Conservation (phyloP, 768 basidiomycete genomes). For the Steccherinum ochraceum region DNA sequence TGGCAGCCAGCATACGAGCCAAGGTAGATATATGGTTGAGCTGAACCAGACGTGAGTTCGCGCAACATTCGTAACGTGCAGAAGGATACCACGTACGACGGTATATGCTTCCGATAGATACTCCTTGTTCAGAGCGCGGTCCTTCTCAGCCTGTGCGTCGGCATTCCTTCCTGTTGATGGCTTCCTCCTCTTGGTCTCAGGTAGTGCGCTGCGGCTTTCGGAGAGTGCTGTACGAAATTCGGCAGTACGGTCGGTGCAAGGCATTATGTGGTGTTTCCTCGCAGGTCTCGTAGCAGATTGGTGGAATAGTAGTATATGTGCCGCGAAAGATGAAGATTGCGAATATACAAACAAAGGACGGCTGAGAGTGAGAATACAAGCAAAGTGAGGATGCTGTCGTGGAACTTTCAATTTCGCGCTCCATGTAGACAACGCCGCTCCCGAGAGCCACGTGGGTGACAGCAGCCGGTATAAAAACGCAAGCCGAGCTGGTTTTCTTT, state of each 20-base stretch:
- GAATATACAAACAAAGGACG: conserved; percentile 4
- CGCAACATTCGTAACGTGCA: conserved; percentile 1
- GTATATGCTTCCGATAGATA: conserved; percentile 73
- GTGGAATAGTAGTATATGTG: background rate
- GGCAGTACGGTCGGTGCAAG: conserved; percentile 50
- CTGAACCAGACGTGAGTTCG: conserved; percentile 29
- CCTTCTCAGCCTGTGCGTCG: conserved; percentile 32
- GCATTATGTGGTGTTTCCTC: conserved; percentile 43
- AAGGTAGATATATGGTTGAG: conserved; percentile 68
- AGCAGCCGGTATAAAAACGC: conserved; percentile 18
- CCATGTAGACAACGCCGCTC: conserved; percentile 8
- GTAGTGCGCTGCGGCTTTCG: conserved; percentile 35
- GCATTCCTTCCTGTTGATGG: conserved; percentile 23
- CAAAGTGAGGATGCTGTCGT: no score
- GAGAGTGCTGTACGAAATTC: conserved; percentile 52
- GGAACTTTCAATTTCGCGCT: conserved; percentile 1
- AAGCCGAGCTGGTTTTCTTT: conserved; percentile 5
- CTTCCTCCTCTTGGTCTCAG: conserved; percentile 49
- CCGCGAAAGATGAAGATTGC: background rate
- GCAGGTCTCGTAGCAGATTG: background rate
- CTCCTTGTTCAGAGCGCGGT: conserved; percentile 46
- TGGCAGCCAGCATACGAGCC: conserved; percentile 61
- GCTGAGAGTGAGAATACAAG: background rate
- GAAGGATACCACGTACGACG: conserved; percentile 42
- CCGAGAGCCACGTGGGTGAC: no score